Evolutionary conservation across 805 yeast species (phyloP), one percentile per base, ranked within the genome.

Genomic region (Hanseniaspora pseudoguilliermondii): DNA sequence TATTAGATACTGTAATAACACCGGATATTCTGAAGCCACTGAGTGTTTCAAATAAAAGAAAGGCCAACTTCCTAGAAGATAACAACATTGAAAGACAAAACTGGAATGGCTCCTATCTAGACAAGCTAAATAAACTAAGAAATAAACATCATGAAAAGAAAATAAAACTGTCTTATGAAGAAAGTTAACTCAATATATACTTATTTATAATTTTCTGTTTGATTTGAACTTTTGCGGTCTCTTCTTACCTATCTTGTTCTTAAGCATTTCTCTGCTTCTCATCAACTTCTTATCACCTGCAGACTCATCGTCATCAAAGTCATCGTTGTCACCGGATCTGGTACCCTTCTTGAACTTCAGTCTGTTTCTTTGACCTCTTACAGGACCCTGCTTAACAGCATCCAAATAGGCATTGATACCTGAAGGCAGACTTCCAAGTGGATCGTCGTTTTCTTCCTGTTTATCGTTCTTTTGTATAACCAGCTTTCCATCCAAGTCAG

Each of bases 351-450:
- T 86, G 73, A 81, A 91, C 71, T 89, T 91, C 76, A 91, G 79
- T 72, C 81, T 88, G 70, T 90, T 90, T 73, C 80, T 81, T 74
- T 87, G 96, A 57, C 97, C 96, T 70, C 96, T 83, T 3, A 89
- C 81, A 34, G 97, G 97, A 25, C 93, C 97, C 63, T 84, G 86
- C 68, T 80, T 84, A 25, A 93, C 88, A 7, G 98, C 98, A 59
- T 89, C 96, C 61, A 89, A 79, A 67, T 93, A 93, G 0, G 97
- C 97, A 65, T 86, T 86, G 60, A 91, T 79, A 18, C 96, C 95
- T 47, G 71, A 71, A 5, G 76, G 71, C 41, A 74, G 70, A 54
- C 67, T 65, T 58, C 76, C 66, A 57, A 76, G 79, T 63, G 80
- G 84, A 46, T 75, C 75, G 3, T 70, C 78, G 7, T 64, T 69